Evolutionary conservation across 2,329 filamentous ascomycete genomes (phyloP), one percentile per base, ranked within the genome.

Genomic region (Talaromyces sp.): DNA sequence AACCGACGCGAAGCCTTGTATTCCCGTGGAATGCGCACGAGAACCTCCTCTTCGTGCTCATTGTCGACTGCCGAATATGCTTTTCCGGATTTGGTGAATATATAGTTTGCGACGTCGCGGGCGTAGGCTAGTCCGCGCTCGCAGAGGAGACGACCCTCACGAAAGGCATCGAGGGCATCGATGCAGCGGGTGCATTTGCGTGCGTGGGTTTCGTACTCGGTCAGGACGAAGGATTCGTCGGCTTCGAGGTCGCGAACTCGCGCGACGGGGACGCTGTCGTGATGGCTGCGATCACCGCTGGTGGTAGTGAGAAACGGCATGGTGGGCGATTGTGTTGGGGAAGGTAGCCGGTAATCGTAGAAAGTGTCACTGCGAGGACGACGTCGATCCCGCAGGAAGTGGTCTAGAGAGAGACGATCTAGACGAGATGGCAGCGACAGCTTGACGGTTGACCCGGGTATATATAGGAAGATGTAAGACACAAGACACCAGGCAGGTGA

Each of bases 21-120:
- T 40, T 69, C 66, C 7, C 65, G 63, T 6, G 77, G 77, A 31
- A 80, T 72, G 61, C 75, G 73, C 59, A 80, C 69, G 21, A 77
- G 67, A 2, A 71, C 73, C 1, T 66, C 63, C 25, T 72, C 66
- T 60, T 72, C 69, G 46, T 62, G 64, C 40, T 75, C 71, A n/a
- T 68, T 69, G 65, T 78, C 75, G 51, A 78, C 69, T 7, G 71
- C 67, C 0, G 77, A 78, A 61, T 73, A 77, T 36, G 74, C 67
- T 54, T 67, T 69, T n/a, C 70, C 73, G 33, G 66, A 64, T 55
- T 66, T 67, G 56, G 62, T 63, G 64, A 73, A 71, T 37, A 75
- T 58, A 59, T 74, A 75, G 43, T 69, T 63, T 51, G 70, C 66
- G 33, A 75, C 67, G 53, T 70, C 67, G 28, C 57, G 61, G 58